Conservation (phyloP, 768 basidiomycete genomes). For the Obba rivulosa region DNA sequence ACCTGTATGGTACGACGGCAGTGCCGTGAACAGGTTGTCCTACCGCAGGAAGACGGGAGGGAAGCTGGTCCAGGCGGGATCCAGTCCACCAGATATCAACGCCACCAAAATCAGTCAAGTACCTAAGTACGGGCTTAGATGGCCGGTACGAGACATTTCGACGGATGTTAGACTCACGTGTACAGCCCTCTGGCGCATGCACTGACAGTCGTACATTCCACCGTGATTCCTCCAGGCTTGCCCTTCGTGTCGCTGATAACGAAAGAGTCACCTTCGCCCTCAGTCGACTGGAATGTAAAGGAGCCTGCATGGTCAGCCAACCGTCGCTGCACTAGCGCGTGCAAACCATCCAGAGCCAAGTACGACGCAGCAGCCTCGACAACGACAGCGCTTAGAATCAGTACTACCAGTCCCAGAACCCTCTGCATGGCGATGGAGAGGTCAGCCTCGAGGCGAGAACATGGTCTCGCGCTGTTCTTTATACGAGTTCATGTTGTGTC, state of each 20-base stretch:
- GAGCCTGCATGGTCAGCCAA: conserved; percentile 26
- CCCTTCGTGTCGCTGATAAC: conserved; percentile 24
- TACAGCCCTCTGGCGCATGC: conserved; percentile 35
- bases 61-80: conserved; percentile 30
- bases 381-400: neutral
- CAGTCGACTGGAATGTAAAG: conserved; percentile 26
- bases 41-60: conserved; percentile 24
- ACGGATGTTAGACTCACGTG: conserved; percentile 22
- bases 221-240: conserved; percentile 18
- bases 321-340: conserved; percentile 29
- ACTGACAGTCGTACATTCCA: conserved; percentile 31
- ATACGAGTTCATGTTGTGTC: too few species aligned
- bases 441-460: neutral
- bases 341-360: conserved; percentile 24
- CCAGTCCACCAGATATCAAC: conserved; percentile 42
- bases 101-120: conserved; percentile 30
- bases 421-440: too few species aligned
- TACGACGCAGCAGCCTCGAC: neutral
- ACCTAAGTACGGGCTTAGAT: conserved; percentile 16
- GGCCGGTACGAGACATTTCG: neutral
- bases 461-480: too few species aligned
- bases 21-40: conserved; percentile 26
- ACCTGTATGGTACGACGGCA: conserved; percentile 34
- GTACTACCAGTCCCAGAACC: neutral
- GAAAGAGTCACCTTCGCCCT: conserved; percentile 27